These are phyloP conservation scores for Botrytis tulipae DNA, from an alignment of 2,329 filamentous ascomycete species.

Conservation along the genomic window DNA sequence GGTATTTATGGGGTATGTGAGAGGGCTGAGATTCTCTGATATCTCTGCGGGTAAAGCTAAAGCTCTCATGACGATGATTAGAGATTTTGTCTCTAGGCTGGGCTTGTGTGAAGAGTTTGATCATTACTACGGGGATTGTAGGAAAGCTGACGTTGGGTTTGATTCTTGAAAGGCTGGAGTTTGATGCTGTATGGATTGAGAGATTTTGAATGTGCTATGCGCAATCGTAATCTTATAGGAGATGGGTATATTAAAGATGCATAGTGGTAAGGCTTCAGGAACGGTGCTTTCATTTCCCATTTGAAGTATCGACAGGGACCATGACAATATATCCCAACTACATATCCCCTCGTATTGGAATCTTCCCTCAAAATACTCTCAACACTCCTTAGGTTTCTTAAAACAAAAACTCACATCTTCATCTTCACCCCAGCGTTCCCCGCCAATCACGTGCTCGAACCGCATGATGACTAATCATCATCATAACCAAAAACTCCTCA, in stretches of 20 bases:
- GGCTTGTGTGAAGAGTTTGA: not conserved
- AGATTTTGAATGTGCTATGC: not conserved
- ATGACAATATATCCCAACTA: not conserved
- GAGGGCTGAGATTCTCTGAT: not conserved
- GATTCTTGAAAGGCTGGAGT: not conserved
- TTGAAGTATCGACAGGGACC: too few relatives aligned
- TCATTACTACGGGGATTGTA: not conserved
- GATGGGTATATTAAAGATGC: not conserved
- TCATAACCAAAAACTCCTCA: slow-evolving; percentile 18
- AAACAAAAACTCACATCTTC: too few relatives aligned
- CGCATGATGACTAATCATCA: not conserved
- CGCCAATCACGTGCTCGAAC: not conserved
- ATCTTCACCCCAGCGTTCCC: not conserved
- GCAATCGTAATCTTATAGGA: not conserved
- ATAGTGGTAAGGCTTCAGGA: too few relatives aligned
- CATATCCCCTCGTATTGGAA: not conserved
- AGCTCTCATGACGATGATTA: not conserved
- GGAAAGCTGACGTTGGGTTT: not conserved
- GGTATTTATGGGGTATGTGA: not conserved
- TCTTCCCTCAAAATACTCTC: not conserved
- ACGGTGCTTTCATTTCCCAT: not conserved
- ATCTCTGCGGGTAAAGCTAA: not conserved
- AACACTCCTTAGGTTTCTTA: too few relatives aligned
- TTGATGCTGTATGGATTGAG: not conserved
- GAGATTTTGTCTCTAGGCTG: not conserved